Base-by-base conservation (phyloP, 2,329 filamentous ascomycete species). In the Fusarium goolgardi region DNA sequence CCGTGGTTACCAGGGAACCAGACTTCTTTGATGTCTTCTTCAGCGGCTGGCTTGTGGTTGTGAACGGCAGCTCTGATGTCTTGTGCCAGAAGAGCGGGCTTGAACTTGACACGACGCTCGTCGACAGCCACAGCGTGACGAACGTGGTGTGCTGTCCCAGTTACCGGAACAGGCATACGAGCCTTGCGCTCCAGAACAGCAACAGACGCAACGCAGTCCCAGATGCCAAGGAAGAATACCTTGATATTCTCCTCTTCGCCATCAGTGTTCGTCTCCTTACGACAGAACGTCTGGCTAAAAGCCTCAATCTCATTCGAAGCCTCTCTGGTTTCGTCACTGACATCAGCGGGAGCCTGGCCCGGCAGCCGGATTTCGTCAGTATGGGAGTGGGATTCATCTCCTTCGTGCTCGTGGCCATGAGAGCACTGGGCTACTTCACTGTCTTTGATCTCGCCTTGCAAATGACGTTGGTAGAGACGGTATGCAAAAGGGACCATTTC, bases 1-100 rank as follows among this genome's bases (percentile, higher is more conserved):
- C 81, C 81, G 57, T 87, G 85, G 55, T 82, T 82, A 2, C 85
- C 85, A 0, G 84, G 80, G 63, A 87, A 87, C 83, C 84, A 87
- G 44, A 86, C 82, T 63, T 87, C 84, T 47, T 75, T 74, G 59
- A 84, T 76, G 53, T 83, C 80, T 31, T 83, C 81, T 1, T 69
- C 51, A 5, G 23, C 53, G 2, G 44, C 39, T 20, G 47, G n/a
- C 3, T 75, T 62, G 1, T 71, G 55, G 18, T 74, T 59, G 2
- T 74, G 44, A 2, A 63, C 60, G 23, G 66, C 65, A 6, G 74
- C 72, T 45, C 63, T 59, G 21, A 78, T 77, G 34, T 83, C 81
- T 55, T 82, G 80, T 1, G 78, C 76, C 5, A 85, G 76, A 2
- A 86, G 76, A 0, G 83, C 83, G 0, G 83, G 78, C 70, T 84